Evolutionary conservation across 148 eudicot species (phyloP), one percentile per base, ranked within the genome.

Genomic region (Camellia sinensis): DNA sequence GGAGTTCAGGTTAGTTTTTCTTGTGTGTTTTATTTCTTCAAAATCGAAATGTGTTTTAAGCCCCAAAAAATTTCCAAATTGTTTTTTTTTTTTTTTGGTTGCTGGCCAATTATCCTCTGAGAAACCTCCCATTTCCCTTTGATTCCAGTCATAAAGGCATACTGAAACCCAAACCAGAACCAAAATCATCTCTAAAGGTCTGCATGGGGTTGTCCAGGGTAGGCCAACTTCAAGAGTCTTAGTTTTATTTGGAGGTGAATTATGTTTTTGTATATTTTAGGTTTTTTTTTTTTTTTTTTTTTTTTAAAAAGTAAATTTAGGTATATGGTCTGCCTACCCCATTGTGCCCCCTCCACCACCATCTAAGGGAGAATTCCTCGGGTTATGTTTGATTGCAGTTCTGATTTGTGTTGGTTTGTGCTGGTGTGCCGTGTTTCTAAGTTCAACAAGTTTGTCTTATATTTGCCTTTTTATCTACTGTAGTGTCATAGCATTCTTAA

Each of bases 1-100:
- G 99, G 99, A 80, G 99, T 97, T 82, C 99, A 97, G 99, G 99
- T 94, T 84, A 54, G 71, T 13, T 41, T 70, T 83, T 12, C 21
- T 48, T 54, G 79, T 29, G 1, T 60, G 67, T 11, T 44, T 21
- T 50, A 11, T 44, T 67, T 62, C 77, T 48, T 8, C 44, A 5
- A n/a, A 48, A 44, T 71, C 18, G 50, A 29, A 12, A 52, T 71
- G 18, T 22, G 45, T 66, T 29, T 73, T 29, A 29, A 29, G 29
- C 29, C 29, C 29, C 29, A 29, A 29, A 29, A 29, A 19, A 48
- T 72, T 29, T 73, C 63, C 19, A 37, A 15, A 14, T 77, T 65
- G 41, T 5, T 77, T 54, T 0, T 37, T 48, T 37, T 65, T n/a
- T 53, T 0, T 37, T 48, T 52, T 77, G 0, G 22, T 53, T 15